These are phyloP conservation scores for Alternaria hordeiaustralica DNA, from an alignment of 2,329 filamentous ascomycete genomes.

Conservation along the genomic window DNA sequence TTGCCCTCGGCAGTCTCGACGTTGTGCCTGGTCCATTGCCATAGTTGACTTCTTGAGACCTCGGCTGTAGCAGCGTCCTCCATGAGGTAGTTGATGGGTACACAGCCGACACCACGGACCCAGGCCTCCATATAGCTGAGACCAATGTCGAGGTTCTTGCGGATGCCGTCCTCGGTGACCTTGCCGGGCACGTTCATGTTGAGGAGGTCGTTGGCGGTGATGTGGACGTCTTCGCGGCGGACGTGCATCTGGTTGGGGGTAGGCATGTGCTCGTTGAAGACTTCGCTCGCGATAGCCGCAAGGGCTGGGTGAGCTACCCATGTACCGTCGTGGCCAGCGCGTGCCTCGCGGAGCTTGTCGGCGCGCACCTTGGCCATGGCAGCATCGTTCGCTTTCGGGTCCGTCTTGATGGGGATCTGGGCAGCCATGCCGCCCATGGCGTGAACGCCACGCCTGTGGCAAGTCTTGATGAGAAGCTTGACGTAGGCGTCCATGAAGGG, in stretches of 20 bases:
- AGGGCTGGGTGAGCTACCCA: constrained; percentile 98
- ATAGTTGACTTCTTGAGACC: constrained; percentile 90
- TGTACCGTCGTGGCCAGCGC: constrained; percentile 93
- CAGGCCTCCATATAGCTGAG: constrained; percentile 99
- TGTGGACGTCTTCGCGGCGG: constrained; percentile 85
- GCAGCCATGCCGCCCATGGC: constrained; percentile 99
- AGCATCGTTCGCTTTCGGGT: constrained; percentile 86
- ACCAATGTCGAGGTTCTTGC: constrained; percentile 97
- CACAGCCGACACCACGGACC: constrained; percentile 92
- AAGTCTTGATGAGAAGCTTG: constrained; percentile 96
- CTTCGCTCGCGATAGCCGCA: constrained; percentile 82
- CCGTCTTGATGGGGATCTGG: constrained; percentile 98
- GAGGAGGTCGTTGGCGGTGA: constrained; percentile 86
- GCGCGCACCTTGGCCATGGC: constrained; percentile 93
- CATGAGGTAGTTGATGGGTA: constrained; percentile 98
- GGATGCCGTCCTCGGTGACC: constrained; percentile 92
- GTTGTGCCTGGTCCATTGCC: constrained; percentile 87
- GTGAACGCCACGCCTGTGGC: constrained; percentile 95
- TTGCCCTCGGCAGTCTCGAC: constrained; percentile 85
- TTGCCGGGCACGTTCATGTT: constrained; percentile 97
- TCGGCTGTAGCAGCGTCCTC: constrained; percentile 98
- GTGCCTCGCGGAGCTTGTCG: constrained; percentile 95
- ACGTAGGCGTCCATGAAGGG: constrained; percentile 99
- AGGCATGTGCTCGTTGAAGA: constrained; percentile 99
- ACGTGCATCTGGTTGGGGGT: constrained; percentile 95